These are phyloP conservation scores for Eleusine indica DNA, from an alignment of 176 grass and related monocot species.

Conservation along the genomic window DNA sequence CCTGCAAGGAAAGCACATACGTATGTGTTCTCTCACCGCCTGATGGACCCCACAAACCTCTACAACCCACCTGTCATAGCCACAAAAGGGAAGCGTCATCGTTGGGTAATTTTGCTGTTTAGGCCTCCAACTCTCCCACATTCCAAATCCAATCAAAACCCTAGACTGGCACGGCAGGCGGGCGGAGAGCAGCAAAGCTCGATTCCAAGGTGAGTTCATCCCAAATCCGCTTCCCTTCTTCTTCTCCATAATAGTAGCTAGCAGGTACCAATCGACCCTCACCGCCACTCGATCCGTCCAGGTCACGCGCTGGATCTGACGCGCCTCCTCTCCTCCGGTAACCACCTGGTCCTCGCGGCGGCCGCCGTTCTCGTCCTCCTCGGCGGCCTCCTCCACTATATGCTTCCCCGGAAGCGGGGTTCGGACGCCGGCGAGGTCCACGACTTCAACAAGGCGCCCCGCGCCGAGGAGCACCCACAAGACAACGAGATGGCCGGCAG, in stretches of 20 bases:
- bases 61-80: not conserved
- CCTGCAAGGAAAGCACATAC: constrained; percentile 12
- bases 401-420: constrained; percentile 70
- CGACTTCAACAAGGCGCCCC: constrained; percentile 64
- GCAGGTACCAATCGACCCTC: not conserved
- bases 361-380: constrained; percentile 52
- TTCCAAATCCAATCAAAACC: not conserved
- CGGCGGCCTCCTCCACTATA: constrained; percentile 59
- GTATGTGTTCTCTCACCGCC: too few species aligned
- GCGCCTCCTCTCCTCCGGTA: not conserved
- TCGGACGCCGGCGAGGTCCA: constrained; percentile 56
- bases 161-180: not conserved
- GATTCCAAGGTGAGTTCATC: not conserved
- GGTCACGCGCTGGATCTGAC: constrained; percentile 12
- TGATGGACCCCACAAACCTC: too few species aligned
- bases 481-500: constrained; percentile 33
- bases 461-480: not conserved
- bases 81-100: too few species aligned
- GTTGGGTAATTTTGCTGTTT: too few species aligned
- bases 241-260: not conserved
- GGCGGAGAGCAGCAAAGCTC: not conserved
- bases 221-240: not conserved
- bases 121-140: too few species aligned
- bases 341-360: constrained; percentile 49
- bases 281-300: not conserved